Evolutionary conservation across 2,329 filamentous ascomycete genomes (phyloP).

Genomic region (Fusarium pilosicola): DNA sequence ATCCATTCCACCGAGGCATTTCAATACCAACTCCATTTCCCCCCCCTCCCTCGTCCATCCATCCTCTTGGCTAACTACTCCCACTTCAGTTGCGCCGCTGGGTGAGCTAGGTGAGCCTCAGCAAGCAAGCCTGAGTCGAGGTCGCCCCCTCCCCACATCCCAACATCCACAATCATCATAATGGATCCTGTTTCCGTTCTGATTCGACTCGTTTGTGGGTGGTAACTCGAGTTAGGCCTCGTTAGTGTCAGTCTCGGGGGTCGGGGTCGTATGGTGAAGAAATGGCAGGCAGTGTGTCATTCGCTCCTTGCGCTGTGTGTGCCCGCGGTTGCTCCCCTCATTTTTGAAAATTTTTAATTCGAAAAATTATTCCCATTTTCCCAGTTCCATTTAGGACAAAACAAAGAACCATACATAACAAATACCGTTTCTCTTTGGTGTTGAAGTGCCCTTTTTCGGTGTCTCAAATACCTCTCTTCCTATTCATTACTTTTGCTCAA

Average conservation of each 20-base stretch:
- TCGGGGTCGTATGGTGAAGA: conserved; percentile 6
- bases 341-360: conserved; percentile 43
- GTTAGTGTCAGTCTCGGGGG: conserved; percentile 12
- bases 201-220: conserved; percentile 31
- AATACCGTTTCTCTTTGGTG: conserved; percentile 13
- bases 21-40: conserved; percentile 4
- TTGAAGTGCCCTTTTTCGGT: conserved; percentile 18
- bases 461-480: conserved; percentile 5
- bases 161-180: conserved; percentile 18
- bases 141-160: conserved; percentile 33
- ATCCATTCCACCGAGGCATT: conserved; percentile 2
- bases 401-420: conserved; percentile 31
- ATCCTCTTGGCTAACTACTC: neutral
- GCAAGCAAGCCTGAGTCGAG: conserved; percentile 5
- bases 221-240: conserved; percentile 9
- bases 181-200: conserved; percentile 4
- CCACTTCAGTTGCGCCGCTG: neutral
- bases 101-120: neutral
- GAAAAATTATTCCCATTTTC: conserved; percentile 31
- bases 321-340: conserved; percentile 35
- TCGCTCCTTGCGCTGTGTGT: conserved; percentile 33
- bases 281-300: conserved; percentile 27
- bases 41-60: neutral
- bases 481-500: neutral
- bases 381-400: conserved; percentile 12